Conservation (phyloP, 148 eudicot genomes). For the Arctostaphylos glauca region DNA sequence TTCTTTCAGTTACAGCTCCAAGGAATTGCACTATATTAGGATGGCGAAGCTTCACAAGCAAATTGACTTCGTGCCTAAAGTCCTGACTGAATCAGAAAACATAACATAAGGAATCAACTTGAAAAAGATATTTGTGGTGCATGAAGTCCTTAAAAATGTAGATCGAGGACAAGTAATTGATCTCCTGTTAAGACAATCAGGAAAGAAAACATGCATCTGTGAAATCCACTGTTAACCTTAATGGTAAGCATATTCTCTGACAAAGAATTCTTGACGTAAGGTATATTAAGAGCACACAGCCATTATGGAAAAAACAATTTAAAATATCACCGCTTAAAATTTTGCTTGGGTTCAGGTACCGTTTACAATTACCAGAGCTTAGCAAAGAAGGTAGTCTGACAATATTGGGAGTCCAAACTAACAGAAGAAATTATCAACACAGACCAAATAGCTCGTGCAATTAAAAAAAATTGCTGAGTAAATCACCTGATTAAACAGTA, state of each 20-base stretch:
- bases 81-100: conserved; percentile 66
- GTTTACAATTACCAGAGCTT: not conserved
- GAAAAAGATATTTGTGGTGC: not conserved
- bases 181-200: not conserved
- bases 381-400: not conserved
- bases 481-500: not conserved
- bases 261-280: not conserved
- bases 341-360: not conserved
- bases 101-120: conserved; percentile 3
- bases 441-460: not conserved
- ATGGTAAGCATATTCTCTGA: not conserved
- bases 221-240: not conserved
- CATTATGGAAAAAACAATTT: not conserved
- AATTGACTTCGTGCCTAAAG: conserved; percentile 96
- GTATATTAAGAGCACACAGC: not conserved
- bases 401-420: not conserved
- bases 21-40: conserved; percentile 97
- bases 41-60: conserved; percentile 98
- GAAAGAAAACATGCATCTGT: not conserved
- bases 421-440: not conserved
- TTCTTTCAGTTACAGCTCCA: conserved; percentile 96
- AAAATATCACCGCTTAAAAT: not conserved
- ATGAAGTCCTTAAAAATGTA: not conserved
- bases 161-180: conserved; percentile 6
- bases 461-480: not conserved